phyloP scores from a whole-genome alignment of 768 basidiomycete genomes.

The Galerina marginata region DNA sequence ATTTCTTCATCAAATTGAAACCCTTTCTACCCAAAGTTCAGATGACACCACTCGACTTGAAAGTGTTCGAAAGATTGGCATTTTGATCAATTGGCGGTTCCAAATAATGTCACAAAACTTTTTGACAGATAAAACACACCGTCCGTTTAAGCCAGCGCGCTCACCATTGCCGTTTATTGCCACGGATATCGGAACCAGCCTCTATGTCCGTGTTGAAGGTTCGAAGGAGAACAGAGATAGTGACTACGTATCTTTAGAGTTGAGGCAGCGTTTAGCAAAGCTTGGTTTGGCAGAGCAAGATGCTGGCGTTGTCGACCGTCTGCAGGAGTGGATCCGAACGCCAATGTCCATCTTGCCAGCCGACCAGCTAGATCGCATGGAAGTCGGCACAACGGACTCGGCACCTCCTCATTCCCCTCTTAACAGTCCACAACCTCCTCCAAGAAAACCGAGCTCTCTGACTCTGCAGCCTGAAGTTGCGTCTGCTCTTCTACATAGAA shows the following conservation, averaged over 20 bases:
- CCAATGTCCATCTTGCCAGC: slow-evolving; percentile 71
- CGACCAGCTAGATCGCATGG: slow-evolving; percentile 58
- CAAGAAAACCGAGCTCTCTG: slow-evolving; percentile 27
- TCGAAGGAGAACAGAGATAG: slow-evolving; percentile 53
- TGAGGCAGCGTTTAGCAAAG: slow-evolving; percentile 68
- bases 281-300: slow-evolving; percentile 78
- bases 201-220: slow-evolving; percentile 61
- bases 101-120: slow-evolving; percentile 69
- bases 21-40: slow-evolving; percentile 40
- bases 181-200: slow-evolving; percentile 72
- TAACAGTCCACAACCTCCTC: slow-evolving; percentile 39
- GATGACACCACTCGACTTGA: slow-evolving; percentile 52
- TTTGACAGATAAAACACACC: slow-evolving; percentile 61
- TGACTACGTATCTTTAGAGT: slow-evolving; percentile 64
- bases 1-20: not conserved
- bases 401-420: slow-evolving; percentile 31
- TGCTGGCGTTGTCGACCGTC: slow-evolving; percentile 52
- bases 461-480: slow-evolving; percentile 32
- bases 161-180: slow-evolving; percentile 73
- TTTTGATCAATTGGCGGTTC: slow-evolving; percentile 69
- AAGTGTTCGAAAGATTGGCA: slow-evolving; percentile 60
- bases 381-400: slow-evolving; percentile 31
- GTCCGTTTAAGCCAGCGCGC: slow-evolving; percentile 76
- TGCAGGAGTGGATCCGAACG: slow-evolving; percentile 61
- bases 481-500: slow-evolving; percentile 52